These are phyloP conservation scores for Knufia petricola DNA, from an alignment of 2,329 filamentous ascomycete species.

Conservation along the genomic window DNA sequence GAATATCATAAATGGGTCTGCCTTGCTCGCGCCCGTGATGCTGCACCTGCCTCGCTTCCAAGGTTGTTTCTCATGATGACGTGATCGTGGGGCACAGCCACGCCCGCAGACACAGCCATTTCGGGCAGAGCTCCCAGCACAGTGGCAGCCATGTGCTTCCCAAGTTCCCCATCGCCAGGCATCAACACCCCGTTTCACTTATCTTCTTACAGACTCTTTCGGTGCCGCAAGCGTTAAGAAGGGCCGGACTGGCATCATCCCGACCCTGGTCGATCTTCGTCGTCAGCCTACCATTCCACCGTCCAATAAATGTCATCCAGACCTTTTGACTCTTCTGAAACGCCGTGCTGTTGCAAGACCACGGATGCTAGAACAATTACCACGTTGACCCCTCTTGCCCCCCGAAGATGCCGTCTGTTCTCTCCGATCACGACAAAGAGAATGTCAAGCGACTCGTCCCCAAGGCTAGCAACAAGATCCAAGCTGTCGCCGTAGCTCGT, in stretches of 20 bases:
- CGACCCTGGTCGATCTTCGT: not conserved
- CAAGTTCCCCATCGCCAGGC: not conserved
- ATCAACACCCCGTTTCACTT: not conserved
- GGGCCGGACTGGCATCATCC: conserved; percentile 1
- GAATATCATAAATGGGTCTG: not conserved
- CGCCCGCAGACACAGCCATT: not conserved
- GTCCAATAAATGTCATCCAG: conserved; percentile 1
- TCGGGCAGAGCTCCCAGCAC: not conserved
- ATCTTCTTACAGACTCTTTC: not conserved
- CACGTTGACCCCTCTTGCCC: not conserved
- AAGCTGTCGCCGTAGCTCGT: conserved; percentile 83
- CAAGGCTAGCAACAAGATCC: conserved; percentile 93
- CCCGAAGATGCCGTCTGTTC: conserved; percentile 50
- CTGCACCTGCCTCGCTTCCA: not conserved
- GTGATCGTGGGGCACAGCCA: not conserved
- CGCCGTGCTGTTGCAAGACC: not conserved
- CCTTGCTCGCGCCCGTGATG: not conserved
- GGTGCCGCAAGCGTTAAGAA: not conserved
- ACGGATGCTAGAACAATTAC: not conserved
- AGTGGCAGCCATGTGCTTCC: not conserved
- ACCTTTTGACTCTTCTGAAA: not conserved
- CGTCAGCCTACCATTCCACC: conserved; percentile 6
- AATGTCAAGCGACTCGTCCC: conserved; percentile 90
- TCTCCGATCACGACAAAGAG: conserved; percentile 90
- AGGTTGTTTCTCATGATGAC: not conserved